These are phyloP conservation scores for Cordyceps fumosorosea DNA, from an alignment of 2,329 filamentous ascomycete genomes.

Conservation along the genomic window DNA sequence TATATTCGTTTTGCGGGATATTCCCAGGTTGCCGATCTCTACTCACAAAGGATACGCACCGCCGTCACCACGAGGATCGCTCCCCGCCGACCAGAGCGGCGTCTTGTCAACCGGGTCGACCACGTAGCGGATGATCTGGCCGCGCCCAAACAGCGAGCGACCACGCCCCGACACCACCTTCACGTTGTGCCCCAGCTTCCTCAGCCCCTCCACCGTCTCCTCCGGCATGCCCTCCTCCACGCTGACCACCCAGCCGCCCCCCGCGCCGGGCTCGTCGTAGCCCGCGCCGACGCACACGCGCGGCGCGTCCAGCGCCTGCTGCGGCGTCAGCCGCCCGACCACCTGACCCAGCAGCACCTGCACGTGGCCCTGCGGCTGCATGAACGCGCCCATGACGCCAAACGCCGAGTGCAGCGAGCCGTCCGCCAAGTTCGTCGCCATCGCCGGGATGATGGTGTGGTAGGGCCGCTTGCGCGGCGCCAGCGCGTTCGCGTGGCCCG, in stretches of 20 bases:
- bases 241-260: constrained; percentile 59
- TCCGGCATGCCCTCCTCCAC: constrained; percentile 76
- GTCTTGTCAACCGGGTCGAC: constrained; percentile 62
- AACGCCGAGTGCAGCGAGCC: constrained; percentile 76
- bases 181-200: constrained; percentile 65
- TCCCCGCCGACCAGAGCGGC: constrained; percentile 79
- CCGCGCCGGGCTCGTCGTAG: constrained; percentile 54
- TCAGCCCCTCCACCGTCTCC: constrained; percentile 61
- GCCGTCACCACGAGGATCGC: constrained; percentile 82
- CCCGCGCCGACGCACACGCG: constrained; percentile 80
- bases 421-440: constrained; percentile 73
- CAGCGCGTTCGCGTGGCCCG: constrained; percentile 70
- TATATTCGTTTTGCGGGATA: neutral
- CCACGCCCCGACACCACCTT: constrained; percentile 58
- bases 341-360: constrained; percentile 89
- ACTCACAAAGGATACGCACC: constrained; percentile 44
- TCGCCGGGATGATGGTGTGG: constrained; percentile 93
- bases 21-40: too few relatives aligned
- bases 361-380: constrained; percentile 95
- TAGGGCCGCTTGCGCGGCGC: constrained; percentile 84
- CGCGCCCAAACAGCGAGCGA: constrained; percentile 71
- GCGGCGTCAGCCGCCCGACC: constrained; percentile 72
- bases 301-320: constrained; percentile 84
- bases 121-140: constrained; percentile 77
- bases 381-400: constrained; percentile 97